A percentile compares a stretch with the other conserved stretches of the same genome.
Conservation (phyloP, 2,329 filamentous ascomycete species). For the Aureobasidium uvarum region DNA sequence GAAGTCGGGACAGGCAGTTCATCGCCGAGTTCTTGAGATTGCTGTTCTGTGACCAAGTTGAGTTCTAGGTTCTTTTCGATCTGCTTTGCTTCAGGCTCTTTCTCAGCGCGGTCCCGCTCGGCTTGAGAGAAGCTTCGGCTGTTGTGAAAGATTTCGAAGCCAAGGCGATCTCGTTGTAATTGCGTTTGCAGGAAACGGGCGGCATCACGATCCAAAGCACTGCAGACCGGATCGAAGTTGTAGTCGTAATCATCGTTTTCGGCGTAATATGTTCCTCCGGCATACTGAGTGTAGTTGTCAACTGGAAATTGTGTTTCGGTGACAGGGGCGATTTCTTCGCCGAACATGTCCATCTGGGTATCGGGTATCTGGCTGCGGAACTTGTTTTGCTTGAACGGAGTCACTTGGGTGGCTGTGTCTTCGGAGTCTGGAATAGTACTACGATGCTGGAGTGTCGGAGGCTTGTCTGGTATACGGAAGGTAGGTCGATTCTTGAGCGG, state of each 20-base stretch:
- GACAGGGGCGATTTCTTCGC: slow-evolving; percentile 15
- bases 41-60: neutral
- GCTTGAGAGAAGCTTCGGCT: neutral
- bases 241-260: slow-evolving; percentile 19
- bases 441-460: slow-evolving; percentile 10
- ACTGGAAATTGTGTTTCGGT: neutral
- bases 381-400: slow-evolving; percentile 2
- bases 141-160: neutral
- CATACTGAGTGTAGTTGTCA: slow-evolving; percentile 5
- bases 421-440: slow-evolving; percentile 24
- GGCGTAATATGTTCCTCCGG: slow-evolving; percentile 9
- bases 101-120: neutral
- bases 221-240: slow-evolving; percentile 27
- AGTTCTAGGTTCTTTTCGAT: neutral
- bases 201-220: slow-evolving; percentile 29
- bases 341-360: slow-evolving; percentile 27
- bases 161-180: neutral
- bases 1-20: neutral
- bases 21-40: slow-evolving; percentile 14
- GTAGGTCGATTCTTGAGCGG: slow-evolving; percentile 14
- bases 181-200: slow-evolving; percentile 29
- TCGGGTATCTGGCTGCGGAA: slow-evolving; percentile 25
- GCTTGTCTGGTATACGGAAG: neutral
- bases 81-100: neutral
- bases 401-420: slow-evolving; percentile 14